These are phyloP conservation scores for Trichosporon faecale DNA, from an alignment of 1,284 basidiomycete species.

Conservation along the genomic window DNA sequence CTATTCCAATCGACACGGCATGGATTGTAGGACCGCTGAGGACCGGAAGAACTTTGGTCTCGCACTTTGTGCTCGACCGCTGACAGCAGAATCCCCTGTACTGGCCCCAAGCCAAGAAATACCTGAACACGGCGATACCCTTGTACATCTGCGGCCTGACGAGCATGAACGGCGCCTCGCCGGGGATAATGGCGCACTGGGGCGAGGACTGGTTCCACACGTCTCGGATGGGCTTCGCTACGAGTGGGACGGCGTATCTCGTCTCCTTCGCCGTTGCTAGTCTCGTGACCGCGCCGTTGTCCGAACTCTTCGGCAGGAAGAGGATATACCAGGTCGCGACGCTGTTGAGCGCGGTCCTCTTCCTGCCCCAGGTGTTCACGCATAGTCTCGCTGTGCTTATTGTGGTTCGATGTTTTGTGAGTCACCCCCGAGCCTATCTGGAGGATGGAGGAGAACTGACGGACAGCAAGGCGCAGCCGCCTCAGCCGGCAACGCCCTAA, in stretches of 20 bases:
- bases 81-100: slow-evolving; percentile 40
- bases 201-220: slow-evolving; percentile 34
- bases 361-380: slow-evolving; percentile 43
- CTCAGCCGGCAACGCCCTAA: slow-evolving; percentile 44
- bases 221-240: slow-evolving; percentile 27
- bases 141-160: slow-evolving; percentile 33
- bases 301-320: slow-evolving; percentile 43
- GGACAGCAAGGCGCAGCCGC: slow-evolving; percentile 38
- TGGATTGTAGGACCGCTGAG: no score
- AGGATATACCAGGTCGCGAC: slow-evolving; percentile 39
- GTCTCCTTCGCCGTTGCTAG: slow-evolving; percentile 39
- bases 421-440: no score
- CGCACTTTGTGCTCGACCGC: background rate
- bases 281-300: slow-evolving; percentile 41
- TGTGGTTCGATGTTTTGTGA: slow-evolving; percentile 36
- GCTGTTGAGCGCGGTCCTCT: slow-evolving; percentile 31
- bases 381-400: slow-evolving; percentile 38
- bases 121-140: slow-evolving; percentile 26
- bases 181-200: slow-evolving; percentile 29
- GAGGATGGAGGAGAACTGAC: no score
- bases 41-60: no score
- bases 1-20: no score
- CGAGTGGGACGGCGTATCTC: slow-evolving; percentile 33
- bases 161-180: slow-evolving; percentile 29
- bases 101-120: slow-evolving; percentile 31